Conservation (phyloP, 192 early-diverging fungal species). For the Dispira simplex region DNA sequence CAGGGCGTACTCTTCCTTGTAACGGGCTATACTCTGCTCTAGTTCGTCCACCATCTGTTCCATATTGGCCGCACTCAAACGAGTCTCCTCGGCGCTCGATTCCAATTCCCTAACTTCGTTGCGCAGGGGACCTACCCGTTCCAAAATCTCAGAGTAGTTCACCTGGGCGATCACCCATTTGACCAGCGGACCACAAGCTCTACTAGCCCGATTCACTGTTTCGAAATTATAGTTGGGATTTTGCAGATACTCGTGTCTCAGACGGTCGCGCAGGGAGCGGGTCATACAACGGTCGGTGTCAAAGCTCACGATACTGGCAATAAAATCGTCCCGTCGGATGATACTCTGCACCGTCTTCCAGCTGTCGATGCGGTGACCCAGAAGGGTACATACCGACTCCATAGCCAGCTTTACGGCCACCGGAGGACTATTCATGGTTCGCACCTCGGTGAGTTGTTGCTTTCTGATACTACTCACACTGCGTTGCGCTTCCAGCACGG, state of each 20-base stretch:
- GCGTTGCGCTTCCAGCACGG: slow-evolving; percentile 86
- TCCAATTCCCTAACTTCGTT: slow-evolving; percentile 80
- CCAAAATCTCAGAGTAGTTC: slow-evolving; percentile 79
- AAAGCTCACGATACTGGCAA: slow-evolving; percentile 89
- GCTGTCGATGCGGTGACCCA: slow-evolving; percentile 67
- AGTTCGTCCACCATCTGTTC: slow-evolving; percentile 68
- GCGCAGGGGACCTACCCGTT: slow-evolving; percentile 89
- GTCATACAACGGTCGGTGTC: slow-evolving; percentile 80
- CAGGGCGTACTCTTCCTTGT: slow-evolving; percentile 96
- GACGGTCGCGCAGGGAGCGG: slow-evolving; percentile 54
- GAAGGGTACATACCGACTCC: slow-evolving; percentile 90
- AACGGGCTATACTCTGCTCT: slow-evolving; percentile 74
- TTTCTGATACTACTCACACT: slow-evolving; percentile 92
- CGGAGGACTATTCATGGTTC: slow-evolving; percentile 95
- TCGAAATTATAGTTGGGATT: slow-evolving; percentile 91
- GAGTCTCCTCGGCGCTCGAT: slow-evolving; percentile 51
- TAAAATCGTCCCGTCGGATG: slow-evolving; percentile 94
- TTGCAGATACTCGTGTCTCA: slow-evolving; percentile 60
- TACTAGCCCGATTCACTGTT: slow-evolving; percentile 87
- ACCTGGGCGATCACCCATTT: slow-evolving; percentile 99
- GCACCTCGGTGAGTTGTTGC: slow-evolving; percentile 91
- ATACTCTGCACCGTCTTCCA: slow-evolving; percentile 90
- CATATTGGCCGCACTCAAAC: slow-evolving; percentile 51
- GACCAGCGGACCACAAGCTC: slow-evolving; percentile 96
- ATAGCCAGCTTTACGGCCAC: slow-evolving; percentile 90